Evolutionary conservation across 1,284 basidiomycete species (phyloP).

Genomic region (Ustilago curta): DNA sequence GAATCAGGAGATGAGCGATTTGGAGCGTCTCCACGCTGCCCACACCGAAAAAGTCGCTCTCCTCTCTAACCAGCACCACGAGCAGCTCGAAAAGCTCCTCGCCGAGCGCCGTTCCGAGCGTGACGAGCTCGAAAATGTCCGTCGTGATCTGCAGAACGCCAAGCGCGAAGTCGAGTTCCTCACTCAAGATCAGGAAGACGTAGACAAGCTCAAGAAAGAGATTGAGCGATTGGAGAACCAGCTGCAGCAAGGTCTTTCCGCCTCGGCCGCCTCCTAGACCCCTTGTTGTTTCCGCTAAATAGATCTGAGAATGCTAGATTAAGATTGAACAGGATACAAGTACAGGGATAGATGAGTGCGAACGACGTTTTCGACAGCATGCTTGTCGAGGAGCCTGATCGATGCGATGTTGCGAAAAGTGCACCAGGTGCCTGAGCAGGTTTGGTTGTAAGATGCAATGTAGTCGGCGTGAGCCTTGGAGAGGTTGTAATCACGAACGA

Average conservation of each 20-base stretch:
- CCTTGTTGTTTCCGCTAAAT: not conserved
- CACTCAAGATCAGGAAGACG: conserved; percentile 36
- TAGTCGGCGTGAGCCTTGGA: conserved; percentile 49
- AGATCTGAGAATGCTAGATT: conserved; percentile 10
- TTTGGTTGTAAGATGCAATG: conserved; percentile 53
- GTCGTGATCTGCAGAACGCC: conserved; percentile 45
- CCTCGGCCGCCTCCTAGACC: conserved; percentile 15
- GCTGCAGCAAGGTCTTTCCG: conserved; percentile 7
- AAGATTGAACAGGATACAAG: conserved; percentile 30
- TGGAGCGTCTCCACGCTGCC: conserved; percentile 50
- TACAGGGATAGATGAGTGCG: conserved; percentile 47
- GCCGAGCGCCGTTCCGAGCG: conserved; percentile 27
- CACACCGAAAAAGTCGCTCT: conserved; percentile 50
- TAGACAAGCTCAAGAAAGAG: conserved; percentile 43
- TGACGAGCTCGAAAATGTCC: conserved; percentile 29
- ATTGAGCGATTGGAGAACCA: conserved; percentile 36
- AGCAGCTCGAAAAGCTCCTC: conserved; percentile 34
- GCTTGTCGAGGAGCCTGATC: conserved; percentile 23
- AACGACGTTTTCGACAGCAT: conserved; percentile 38
- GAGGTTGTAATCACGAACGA: conserved; percentile 31
- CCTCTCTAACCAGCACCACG: conserved; percentile 39
- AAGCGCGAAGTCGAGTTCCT: conserved; percentile 50
- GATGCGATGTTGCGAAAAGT: conserved; percentile 39
- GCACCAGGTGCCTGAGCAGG: conserved; percentile 57
- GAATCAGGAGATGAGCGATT: conserved; percentile 43